Evolutionary conservation across 2,329 filamentous ascomycete species (phyloP).

Genomic region (Ascochyta rabiei): DNA sequence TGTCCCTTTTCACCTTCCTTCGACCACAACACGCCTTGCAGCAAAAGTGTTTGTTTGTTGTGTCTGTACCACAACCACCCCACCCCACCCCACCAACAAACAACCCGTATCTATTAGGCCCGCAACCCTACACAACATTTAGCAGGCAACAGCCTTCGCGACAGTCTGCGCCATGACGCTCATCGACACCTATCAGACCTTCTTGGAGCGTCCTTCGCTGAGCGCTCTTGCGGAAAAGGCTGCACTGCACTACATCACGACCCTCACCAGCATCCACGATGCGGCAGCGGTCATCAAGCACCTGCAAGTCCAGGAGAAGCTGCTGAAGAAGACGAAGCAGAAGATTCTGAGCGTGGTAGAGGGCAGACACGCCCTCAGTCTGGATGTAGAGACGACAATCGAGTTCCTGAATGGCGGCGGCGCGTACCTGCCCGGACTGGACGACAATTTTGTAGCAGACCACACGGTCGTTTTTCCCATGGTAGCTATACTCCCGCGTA

Average conservation of each 20-base stretch:
- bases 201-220: slow-evolving; percentile 52
- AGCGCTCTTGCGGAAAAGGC: slow-evolving; percentile 54
- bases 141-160: slow-evolving; percentile 1
- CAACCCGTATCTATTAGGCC: slow-evolving; percentile 8
- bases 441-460: slow-evolving; percentile 93
- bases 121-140: slow-evolving; percentile 11
- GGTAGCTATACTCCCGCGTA: slow-evolving; percentile 60
- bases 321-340: slow-evolving; percentile 83
- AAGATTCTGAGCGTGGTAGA: slow-evolving; percentile 77
- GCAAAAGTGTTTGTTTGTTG: slow-evolving; percentile 11
- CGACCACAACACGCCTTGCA: slow-evolving; percentile 16
- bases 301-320: slow-evolving; percentile 70
- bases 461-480: slow-evolving; percentile 78
- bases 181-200: slow-evolving; percentile 53
- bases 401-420: slow-evolving; percentile 84
- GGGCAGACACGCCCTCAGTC: slow-evolving; percentile 68
- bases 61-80: slow-evolving; percentile 11
- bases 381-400: slow-evolving; percentile 82
- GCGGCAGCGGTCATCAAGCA: slow-evolving; percentile 82
- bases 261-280: slow-evolving; percentile 75
- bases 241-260: slow-evolving; percentile 81
- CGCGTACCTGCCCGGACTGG: slow-evolving; percentile 83
- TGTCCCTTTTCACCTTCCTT: slow-evolving; percentile 7
- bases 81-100: slow-evolving; percentile 7
- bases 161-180: slow-evolving; percentile 30